Evolutionary conservation across 176 grass and related monocot genomes (phyloP).

Genomic region (Bolboschoenus planiculmis): DNA sequence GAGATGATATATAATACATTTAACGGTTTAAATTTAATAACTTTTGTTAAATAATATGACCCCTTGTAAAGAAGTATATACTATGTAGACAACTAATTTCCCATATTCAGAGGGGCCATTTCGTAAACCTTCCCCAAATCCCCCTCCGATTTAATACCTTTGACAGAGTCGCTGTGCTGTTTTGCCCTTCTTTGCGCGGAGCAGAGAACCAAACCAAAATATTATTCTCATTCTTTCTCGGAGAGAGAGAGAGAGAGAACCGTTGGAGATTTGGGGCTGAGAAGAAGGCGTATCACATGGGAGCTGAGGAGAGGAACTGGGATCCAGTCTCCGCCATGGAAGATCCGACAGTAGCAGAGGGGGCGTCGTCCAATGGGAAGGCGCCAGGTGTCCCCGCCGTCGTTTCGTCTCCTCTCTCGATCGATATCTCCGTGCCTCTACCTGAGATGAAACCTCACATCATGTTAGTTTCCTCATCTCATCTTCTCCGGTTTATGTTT

Average conservation of each 20-base stretch:
- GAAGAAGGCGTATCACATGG: too few relatives aligned
- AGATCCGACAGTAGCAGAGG: neutral
- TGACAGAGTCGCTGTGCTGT: neutral
- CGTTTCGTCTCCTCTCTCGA: conserved; percentile 33
- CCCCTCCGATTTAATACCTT: neutral
- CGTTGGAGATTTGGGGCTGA: too few relatives aligned
- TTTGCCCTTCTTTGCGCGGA: too few relatives aligned
- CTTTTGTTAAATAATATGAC: too few relatives aligned
- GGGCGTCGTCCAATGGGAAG: neutral
- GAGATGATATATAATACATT: too few relatives aligned
- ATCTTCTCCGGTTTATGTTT: neutral
- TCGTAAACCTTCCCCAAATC: neutral
- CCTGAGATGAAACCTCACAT: conserved; percentile 58
- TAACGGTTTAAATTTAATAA: too few relatives aligned
- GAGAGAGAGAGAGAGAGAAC: too few relatives aligned
- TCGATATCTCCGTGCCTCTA: conserved; percentile 77
- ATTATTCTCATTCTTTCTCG: too few relatives aligned
- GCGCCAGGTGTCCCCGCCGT: conserved; percentile 23
- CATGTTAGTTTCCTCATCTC: conserved; percentile 43
- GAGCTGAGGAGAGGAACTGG: conserved; percentile 3
- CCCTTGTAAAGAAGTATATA: too few relatives aligned
- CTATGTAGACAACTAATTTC: too few relatives aligned
- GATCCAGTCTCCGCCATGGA: conserved; percentile 26
- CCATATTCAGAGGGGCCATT: neutral
- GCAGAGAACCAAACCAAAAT: neutral